These are phyloP conservation scores for Novymonas esmeraldas DNA, from an alignment of 208 protist species.

Conservation along the genomic window DNA sequence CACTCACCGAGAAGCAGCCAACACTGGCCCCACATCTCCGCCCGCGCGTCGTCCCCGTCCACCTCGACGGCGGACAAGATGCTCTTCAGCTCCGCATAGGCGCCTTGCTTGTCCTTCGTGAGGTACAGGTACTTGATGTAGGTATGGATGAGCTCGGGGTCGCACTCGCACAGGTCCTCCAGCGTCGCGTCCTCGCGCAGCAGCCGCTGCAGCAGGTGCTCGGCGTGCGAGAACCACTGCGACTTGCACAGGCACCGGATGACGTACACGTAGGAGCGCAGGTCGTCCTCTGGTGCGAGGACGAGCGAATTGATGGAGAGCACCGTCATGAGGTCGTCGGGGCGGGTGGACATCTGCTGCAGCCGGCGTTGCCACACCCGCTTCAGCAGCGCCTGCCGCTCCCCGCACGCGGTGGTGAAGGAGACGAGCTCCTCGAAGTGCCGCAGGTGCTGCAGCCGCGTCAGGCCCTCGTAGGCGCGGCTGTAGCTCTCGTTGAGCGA, in stretches of 20 bases:
- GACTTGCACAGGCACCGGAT: slow-evolving; percentile 86
- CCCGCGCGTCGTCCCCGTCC: slow-evolving; percentile 35
- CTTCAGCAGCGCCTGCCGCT: slow-evolving; percentile 67
- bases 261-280: slow-evolving; percentile 96
- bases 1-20: slow-evolving; percentile 90
- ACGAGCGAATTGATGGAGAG: slow-evolving; percentile 97
- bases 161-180: slow-evolving; percentile 55
- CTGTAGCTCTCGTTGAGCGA: slow-evolving; percentile 89
- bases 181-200: slow-evolving; percentile 40
- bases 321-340: slow-evolving; percentile 94
- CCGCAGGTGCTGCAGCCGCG: slow-evolving; percentile 97
- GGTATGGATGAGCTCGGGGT: slow-evolving; percentile 88
- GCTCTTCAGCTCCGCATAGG: slow-evolving; percentile 65
- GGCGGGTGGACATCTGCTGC: slow-evolving; percentile 82
- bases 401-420: slow-evolving; percentile 82
- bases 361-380: slow-evolving; percentile 93
- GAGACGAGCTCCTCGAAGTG: slow-evolving; percentile 99
- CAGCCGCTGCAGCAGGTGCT: slow-evolving; percentile 70
- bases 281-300: slow-evolving; percentile 90
- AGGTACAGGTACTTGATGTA: slow-evolving; percentile 82
- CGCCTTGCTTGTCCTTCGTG: slow-evolving; percentile 58
- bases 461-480: slow-evolving; percentile 93
- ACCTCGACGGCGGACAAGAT: slow-evolving; percentile 66
- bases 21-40: slow-evolving; percentile 79
- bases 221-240: slow-evolving; percentile 77